These are phyloP conservation scores for Claviceps arundinis DNA, from an alignment of 2,329 filamentous ascomycete genomes.

Conservation along the genomic window DNA sequence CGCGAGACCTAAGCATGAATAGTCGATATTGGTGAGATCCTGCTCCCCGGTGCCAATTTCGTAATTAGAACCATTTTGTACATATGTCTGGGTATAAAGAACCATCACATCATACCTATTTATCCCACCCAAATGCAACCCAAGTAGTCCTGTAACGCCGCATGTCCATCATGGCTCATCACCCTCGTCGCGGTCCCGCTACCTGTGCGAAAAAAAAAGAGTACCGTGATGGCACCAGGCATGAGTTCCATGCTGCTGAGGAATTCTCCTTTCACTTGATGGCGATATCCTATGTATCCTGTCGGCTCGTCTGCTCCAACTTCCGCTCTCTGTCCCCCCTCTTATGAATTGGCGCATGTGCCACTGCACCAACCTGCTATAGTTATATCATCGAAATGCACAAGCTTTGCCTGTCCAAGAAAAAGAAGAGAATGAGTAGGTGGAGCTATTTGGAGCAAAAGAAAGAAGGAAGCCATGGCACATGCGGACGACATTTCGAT, in stretches of 20 bases:
- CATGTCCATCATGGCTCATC: neutral
- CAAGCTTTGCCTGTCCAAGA: neutral
- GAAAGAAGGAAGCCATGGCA: neutral
- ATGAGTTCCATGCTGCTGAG: neutral
- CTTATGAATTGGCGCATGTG: neutral
- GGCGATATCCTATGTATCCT: neutral
- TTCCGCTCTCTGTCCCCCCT: neutral
- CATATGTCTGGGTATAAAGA: neutral
- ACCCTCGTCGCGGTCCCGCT: neutral
- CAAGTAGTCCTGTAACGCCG: neutral
- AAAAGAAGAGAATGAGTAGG: neutral
- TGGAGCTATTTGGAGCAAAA: too few relatives aligned
- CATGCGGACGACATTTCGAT: neutral
- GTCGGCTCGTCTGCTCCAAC: neutral
- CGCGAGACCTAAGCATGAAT: neutral
- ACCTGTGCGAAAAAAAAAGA: neutral
- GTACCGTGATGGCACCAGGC: neutral
- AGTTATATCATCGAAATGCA: neutral
- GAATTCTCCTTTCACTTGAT: neutral
- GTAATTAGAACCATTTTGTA: neutral
- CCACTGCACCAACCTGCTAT: neutral
- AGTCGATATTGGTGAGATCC: neutral
- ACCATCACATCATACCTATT: neutral
- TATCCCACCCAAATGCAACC: neutral
- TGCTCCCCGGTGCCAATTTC: neutral